Conservation (phyloP, 148 eudicot species). For the Diospyros kaki region DNA sequence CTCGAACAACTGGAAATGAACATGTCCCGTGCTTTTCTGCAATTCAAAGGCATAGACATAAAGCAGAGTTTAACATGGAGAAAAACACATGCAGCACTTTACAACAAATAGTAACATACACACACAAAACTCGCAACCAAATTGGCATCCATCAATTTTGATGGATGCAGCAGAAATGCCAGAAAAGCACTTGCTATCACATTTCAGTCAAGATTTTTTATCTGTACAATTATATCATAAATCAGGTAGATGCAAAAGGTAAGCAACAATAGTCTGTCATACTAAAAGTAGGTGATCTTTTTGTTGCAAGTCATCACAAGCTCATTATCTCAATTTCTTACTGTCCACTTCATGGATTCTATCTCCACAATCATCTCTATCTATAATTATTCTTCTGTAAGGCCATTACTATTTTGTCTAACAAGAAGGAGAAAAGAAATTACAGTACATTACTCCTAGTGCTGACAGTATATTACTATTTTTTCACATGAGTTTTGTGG, state of each 20-base stretch:
- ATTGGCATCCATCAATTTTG: background rate
- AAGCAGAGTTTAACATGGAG: background rate
- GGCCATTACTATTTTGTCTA: too few relatives aligned
- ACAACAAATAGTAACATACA: background rate
- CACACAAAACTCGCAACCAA: background rate
- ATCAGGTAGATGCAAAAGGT: too few relatives aligned
- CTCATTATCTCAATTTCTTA: background rate
- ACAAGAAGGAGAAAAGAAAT: too few relatives aligned
- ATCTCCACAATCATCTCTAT: too few relatives aligned
- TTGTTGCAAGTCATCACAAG: constrained; percentile 1
- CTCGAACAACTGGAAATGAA: constrained; percentile 49
- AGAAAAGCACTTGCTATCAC: background rate
- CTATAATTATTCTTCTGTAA: too few relatives aligned
- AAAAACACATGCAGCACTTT: background rate
- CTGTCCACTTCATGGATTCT: too few relatives aligned
- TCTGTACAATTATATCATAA: too few relatives aligned
- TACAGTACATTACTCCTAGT: too few relatives aligned
- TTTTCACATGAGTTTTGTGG: too few relatives aligned
- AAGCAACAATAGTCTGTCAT: background rate
- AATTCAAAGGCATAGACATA: constrained; percentile 6
- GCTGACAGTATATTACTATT: too few relatives aligned
- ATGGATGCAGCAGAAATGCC: background rate
- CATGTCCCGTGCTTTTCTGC: constrained; percentile 97
- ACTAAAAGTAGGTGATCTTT: constrained; percentile 8
- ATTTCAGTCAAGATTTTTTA: too few relatives aligned